Evolutionary conservation across 2,329 filamentous ascomycete genomes (phyloP).

Genomic region (Aureobasidium mangrovei): DNA sequence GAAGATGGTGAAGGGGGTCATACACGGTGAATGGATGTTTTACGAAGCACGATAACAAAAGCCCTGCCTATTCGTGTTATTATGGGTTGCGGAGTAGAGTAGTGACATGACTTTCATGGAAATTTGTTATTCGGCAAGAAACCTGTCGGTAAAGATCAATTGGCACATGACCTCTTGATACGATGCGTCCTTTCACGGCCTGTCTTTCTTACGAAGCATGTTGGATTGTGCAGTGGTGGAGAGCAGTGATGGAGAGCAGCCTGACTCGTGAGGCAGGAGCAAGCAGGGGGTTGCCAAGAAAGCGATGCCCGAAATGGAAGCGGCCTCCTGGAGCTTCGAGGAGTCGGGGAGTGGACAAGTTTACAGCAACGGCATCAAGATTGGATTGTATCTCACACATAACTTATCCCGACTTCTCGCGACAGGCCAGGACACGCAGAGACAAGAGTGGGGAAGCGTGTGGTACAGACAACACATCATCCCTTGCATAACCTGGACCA

Average conservation of each 20-base stretch:
- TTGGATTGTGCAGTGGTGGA: no score
- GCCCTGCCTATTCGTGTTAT: no score
- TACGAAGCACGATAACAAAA: no score
- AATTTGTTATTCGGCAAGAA: no score
- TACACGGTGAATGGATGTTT: no score
- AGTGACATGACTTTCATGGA: no score
- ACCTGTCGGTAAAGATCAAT: no score
- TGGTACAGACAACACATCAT: conserved; percentile 12
- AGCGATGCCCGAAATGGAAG: neutral
- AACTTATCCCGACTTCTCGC: neutral
- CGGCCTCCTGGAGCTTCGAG: neutral
- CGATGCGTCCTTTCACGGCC: no score
- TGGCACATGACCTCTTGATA: no score
- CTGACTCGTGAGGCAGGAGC: neutral
- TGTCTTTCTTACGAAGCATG: no score
- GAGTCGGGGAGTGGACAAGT: conserved; percentile 14
- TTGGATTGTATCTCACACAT: neutral
- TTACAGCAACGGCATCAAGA: conserved; percentile 10
- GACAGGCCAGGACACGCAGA: neutral
- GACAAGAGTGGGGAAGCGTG: neutral
- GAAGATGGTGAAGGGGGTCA: neutral
- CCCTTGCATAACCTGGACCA: conserved; percentile 24
- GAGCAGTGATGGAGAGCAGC: no score
- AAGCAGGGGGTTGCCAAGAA: conserved; percentile 5
- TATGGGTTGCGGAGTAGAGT: no score